Conservation (phyloP, 495 filamentous ascomycete genomes). For the Penicillium pulvis region DNA sequence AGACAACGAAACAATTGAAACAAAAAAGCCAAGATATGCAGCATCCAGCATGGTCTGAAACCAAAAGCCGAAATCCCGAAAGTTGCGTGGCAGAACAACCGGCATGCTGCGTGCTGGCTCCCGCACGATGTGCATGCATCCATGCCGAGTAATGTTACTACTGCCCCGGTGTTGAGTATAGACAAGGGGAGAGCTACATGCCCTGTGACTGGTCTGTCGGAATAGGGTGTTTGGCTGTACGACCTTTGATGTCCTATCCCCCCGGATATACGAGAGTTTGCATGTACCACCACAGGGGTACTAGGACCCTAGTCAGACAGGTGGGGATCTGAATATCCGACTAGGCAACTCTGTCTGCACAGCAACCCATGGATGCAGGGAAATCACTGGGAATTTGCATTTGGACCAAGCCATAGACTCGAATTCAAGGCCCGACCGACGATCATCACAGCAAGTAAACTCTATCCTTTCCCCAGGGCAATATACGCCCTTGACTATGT, state of each 20-base stretch:
- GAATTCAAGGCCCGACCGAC: background rate
- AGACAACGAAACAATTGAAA: conserved; percentile 1
- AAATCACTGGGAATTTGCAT: background rate
- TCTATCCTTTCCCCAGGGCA: background rate
- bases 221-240: conserved; percentile 6
- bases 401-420: background rate
- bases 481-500: background rate
- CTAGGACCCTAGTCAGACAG: background rate
- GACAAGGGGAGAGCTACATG: conserved; percentile 3
- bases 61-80: conserved; percentile 16
- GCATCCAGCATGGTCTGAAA: conserved; percentile 19
- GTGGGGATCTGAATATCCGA: background rate
- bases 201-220: conserved; percentile 1
- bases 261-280: conserved; percentile 1
- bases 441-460: background rate
- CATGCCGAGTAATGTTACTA: conserved; percentile 12
- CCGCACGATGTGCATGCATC: conserved; percentile 9
- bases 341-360: conserved; percentile 1
- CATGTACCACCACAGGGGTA: background rate
- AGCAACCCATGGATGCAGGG: background rate
- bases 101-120: conserved; percentile 4
- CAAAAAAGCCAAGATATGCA: background rate
- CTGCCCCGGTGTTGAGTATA: background rate
- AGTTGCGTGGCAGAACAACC: conserved; percentile 4
- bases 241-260: background rate